Percentiles rank a stretch among this genome's conserved stretches.
These are phyloP conservation scores for Pelargonium australe DNA, from an alignment of 441 rosid species.

Conservation along the genomic window DNA sequence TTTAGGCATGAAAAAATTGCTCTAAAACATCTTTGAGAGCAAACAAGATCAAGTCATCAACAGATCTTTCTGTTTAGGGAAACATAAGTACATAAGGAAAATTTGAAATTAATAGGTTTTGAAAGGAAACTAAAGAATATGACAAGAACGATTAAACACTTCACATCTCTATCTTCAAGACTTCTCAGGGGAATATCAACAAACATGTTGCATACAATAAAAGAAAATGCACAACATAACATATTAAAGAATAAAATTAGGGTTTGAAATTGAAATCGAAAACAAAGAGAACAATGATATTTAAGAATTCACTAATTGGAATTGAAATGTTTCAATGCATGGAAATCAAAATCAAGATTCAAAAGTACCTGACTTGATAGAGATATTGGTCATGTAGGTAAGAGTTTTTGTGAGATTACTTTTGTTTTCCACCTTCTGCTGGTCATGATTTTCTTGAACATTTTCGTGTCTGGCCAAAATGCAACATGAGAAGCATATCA, in stretches of 20 bases:
- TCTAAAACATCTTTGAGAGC: no score
- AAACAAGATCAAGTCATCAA: no score
- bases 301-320: neutral
- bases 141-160: no score
- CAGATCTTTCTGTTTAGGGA: no score
- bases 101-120: neutral
- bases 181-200: neutral
- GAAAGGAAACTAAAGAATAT: neutral
- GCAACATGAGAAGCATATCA: neutral
- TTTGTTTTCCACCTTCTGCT: neutral
- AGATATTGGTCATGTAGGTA: constrained; percentile 1
- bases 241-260: no score
- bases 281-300: neutral
- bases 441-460: neutral
- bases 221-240: neutral
- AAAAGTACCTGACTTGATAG: neutral
- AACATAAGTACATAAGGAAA: no score
- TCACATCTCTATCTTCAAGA: neutral
- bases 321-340: neutral
- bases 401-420: neutral
- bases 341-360: neutral
- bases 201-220: neutral
- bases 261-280: neutral
- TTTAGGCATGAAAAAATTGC: no score
- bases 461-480: neutral